These are phyloP conservation scores for Firmiana major DNA, from an alignment of 345 rosid species.

Conservation along the genomic window DNA sequence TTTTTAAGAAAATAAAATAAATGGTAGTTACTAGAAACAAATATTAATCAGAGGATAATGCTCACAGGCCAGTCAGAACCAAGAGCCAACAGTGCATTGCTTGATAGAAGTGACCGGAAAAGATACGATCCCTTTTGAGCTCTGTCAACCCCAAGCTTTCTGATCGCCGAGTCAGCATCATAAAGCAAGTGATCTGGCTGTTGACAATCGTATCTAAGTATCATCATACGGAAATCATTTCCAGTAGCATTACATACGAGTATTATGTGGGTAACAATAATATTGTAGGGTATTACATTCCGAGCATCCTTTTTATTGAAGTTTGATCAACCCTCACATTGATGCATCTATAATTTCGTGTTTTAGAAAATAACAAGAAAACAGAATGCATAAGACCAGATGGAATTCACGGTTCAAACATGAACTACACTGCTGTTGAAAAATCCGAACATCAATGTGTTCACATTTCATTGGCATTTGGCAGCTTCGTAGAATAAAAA, in stretches of 20 bases:
- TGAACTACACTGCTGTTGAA: neutral
- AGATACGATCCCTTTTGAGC: slow-evolving; percentile 61
- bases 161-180: slow-evolving; percentile 69
- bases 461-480: too few species aligned
- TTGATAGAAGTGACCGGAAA: slow-evolving; percentile 53
- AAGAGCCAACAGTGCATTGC: slow-evolving; percentile 61
- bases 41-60: neutral
- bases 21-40: neutral
- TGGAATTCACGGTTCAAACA: neutral
- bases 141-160: slow-evolving; percentile 78
- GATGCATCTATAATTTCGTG: neutral
- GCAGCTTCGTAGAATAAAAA: neutral
- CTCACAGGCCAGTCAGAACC: slow-evolving; percentile 99
- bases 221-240: neutral
- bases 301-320: neutral
- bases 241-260: neutral
- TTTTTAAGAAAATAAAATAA: neutral
- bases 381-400: neutral
- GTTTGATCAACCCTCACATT: neutral
- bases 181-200: slow-evolving; percentile 92
- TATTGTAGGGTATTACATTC: too few species aligned
- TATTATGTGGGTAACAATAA: neutral
- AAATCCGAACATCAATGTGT: too few species aligned
- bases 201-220: slow-evolving; percentile 7
- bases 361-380: neutral